Evolutionary conservation across 208 protist genomes (phyloP).

Genomic region (Crithidia brevicula): DNA sequence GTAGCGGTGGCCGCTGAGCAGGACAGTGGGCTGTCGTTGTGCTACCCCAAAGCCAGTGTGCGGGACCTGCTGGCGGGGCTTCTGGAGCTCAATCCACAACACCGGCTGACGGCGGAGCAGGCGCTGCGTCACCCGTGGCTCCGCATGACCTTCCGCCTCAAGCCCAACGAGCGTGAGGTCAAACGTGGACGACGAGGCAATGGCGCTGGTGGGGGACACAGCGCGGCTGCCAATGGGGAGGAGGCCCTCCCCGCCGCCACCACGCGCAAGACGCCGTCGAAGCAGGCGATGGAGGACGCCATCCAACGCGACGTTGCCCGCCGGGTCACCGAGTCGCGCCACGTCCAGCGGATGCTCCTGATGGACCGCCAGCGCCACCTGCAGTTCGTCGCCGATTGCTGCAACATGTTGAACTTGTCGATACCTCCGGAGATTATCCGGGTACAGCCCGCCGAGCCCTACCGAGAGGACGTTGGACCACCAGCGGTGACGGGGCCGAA

Average conservation of each 20-base stretch:
- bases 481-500: conserved; percentile 1
- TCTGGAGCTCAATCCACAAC: conserved; percentile 61
- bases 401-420: conserved; percentile 50
- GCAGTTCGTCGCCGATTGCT: conserved; percentile 86
- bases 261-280: conserved; percentile 4
- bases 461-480: conserved; percentile 11
- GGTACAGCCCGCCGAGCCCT: conserved; percentile 23
- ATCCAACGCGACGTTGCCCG: conserved; percentile 63
- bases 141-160: conserved; percentile 39
- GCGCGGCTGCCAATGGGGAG: no score
- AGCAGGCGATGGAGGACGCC: conserved; percentile 43
- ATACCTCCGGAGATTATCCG: conserved; percentile 74
- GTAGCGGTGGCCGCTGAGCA: not conserved
- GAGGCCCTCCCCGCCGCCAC: no score
- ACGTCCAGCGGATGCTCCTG: conserved; percentile 55
- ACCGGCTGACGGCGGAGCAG: conserved; percentile 66
- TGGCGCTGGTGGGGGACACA: no score
- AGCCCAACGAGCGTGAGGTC: not conserved
- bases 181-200: not conserved
- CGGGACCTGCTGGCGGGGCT: conserved; percentile 60
- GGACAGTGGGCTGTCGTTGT: no score
- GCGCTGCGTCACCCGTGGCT: conserved; percentile 81
- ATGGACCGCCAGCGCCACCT: conserved; percentile 68
- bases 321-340: conserved; percentile 48
- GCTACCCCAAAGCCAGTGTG: conserved; percentile 51